Evolutionary conservation across 371 early-diverging fungal genomes (phyloP), one percentile per base, ranked within the genome.

Genomic region (Rhizopus delemar): DNA sequence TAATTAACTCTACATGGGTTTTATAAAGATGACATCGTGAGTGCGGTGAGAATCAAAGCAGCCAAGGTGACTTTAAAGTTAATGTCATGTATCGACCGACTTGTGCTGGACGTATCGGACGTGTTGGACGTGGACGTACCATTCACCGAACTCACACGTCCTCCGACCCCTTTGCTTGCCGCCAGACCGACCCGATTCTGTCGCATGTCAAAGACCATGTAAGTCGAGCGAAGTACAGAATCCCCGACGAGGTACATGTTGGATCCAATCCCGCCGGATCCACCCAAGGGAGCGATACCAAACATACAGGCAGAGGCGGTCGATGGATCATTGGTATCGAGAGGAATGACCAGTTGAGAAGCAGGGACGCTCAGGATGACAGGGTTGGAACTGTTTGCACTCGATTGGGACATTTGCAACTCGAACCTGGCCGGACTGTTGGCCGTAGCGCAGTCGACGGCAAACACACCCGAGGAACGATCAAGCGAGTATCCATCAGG

Each of bases 151-250:
- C 49, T 66, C 45, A 77, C 72, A 29, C 53, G 56, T 8, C 78
- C 75, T 9, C 64, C 66, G 0, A 70, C 68, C 31, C 70, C 62
- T 16, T 68, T 74, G 2, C 70, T 74, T 31, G 68, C 61, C 22
- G 77, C 80, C 12, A 80, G 59, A 9, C 77, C 80, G 12, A 80
- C 56, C 15, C 72, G 67, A 50, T 79, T 73, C 36, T 69, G 56
- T 8, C 68, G 70, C 63, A 79, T 53, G 38, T 79, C 79, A 56
- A 67, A 79, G 6, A 79, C 79, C 5, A 70, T 67, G 39, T 79
- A 79, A 8, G 72, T 59, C 31, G 76, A 74, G 32, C 79, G 62
- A 5, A 79, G 59, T 16, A 70, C 63, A 7, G 79, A 74, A 46
- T 79, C 76, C 49, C 79, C 79, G 8, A 78, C 53, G 7, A 79